These are phyloP conservation scores for Tolypocladium paradoxum DNA, from an alignment of 2,329 filamentous ascomycete species.

Conservation along the genomic window DNA sequence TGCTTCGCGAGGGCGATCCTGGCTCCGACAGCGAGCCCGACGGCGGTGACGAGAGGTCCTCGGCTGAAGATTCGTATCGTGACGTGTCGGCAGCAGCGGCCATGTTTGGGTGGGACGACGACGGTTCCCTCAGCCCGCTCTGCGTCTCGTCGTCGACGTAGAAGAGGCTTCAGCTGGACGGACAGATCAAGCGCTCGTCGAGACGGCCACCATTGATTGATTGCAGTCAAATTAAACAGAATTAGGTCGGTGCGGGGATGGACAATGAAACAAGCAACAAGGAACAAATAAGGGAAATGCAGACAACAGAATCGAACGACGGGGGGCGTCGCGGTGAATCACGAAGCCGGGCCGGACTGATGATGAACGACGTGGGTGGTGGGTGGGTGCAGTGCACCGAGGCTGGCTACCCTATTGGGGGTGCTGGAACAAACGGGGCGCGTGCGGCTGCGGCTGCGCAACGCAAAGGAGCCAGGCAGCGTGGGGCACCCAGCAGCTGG, in stretches of 20 bases:
- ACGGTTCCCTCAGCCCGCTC: background rate
- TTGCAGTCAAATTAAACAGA: background rate
- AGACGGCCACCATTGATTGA: background rate
- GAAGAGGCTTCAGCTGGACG: background rate
- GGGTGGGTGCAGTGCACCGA: too few species aligned
- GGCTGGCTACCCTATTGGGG: too few species aligned
- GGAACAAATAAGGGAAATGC: background rate
- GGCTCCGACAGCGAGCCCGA: conserved; percentile 39
- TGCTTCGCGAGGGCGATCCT: conserved; percentile 31
- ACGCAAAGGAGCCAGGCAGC: conserved; percentile 6
- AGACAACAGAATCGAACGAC: background rate
- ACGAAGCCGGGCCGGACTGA: background rate
- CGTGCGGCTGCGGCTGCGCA: background rate
- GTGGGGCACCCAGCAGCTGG: conserved; percentile 11
- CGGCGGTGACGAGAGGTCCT: conserved; percentile 40
- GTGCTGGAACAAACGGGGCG: conserved; percentile 1
- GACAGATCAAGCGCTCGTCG: background rate
- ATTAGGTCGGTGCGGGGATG: background rate
- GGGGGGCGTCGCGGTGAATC: background rate
- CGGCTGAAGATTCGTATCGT: conserved; percentile 35
- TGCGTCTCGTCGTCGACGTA: background rate
- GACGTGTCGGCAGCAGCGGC: conserved; percentile 19
- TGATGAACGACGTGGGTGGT: too few species aligned
- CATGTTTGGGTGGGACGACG: conserved; percentile 11
- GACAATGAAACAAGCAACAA: background rate